phyloP scores from a whole-genome alignment of 257 asterid species.

The Schizonepeta tenuifolia region DNA sequence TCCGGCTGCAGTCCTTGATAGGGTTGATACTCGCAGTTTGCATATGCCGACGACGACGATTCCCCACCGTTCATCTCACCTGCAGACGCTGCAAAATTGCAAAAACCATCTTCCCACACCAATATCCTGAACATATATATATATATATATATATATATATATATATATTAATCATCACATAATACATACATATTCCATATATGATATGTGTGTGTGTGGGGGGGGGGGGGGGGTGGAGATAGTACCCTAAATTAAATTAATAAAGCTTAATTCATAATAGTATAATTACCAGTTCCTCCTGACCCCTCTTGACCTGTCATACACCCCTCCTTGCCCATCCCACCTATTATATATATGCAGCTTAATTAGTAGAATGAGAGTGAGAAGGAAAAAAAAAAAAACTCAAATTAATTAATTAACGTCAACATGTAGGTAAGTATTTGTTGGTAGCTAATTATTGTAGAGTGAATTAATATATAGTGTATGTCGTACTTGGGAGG shows the following conservation, averaged over 20 bases:
- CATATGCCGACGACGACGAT: conserved; percentile 49
- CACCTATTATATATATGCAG: conserved; percentile 54
- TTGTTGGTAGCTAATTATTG: neutral
- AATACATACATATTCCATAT: neutral
- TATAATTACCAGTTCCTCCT: conserved; percentile 80
- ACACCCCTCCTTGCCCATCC: conserved; percentile 94
- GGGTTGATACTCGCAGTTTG: conserved; percentile 48
- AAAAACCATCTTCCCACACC: conserved; percentile 99
- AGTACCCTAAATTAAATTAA: neutral
- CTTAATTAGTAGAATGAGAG: no score
- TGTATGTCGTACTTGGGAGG: conserved; percentile 86
- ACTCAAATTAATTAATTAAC: no score
- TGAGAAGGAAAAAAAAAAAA: no score
- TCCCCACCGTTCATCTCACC: conserved; percentile 59
- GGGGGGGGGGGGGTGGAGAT: no score
- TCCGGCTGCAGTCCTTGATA: conserved; percentile 91
- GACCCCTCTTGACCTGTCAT: conserved; percentile 97
- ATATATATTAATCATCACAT: no score
- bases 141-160: no score
- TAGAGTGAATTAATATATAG: neutral
- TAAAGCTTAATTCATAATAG: neutral
- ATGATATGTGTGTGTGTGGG: neutral
- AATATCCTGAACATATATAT: no score
- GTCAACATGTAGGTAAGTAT: neutral
- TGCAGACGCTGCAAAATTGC: conserved; percentile 91